Conservation (phyloP, 1,139 yeast species). For the Taiozyma sp. region DNA sequence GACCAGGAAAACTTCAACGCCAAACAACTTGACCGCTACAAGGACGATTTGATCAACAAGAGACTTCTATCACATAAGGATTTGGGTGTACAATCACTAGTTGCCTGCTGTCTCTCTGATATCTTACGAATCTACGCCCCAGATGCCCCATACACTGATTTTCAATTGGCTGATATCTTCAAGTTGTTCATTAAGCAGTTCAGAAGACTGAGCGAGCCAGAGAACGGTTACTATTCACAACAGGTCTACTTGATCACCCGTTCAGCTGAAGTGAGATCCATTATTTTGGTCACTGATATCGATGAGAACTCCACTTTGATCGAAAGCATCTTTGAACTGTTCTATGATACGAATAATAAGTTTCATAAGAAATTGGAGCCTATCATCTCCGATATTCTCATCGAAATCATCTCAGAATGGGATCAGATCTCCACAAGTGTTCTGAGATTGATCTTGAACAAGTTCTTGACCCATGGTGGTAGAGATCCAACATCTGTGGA, state of each 20-base stretch:
- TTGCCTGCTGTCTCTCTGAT: constrained; percentile 74
- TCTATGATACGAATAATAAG: constrained; percentile 46
- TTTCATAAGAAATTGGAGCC: constrained; percentile 44
- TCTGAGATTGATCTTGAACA: constrained; percentile 51
- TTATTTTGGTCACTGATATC: constrained; percentile 71
- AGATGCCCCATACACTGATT: constrained; percentile 78
- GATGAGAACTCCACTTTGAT: constrained; percentile 56
- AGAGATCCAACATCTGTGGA: constrained; percentile 26
- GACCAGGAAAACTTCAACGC: constrained; percentile 57
- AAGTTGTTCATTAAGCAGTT: constrained; percentile 60
- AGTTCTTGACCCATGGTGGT: constrained; percentile 30
- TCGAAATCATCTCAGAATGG: constrained; percentile 74
- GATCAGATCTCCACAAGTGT: constrained; percentile 62
- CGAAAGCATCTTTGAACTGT: constrained; percentile 50
- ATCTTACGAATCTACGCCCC: constrained; percentile 79
- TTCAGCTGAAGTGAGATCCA: constrained; percentile 74
- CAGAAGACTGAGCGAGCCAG: constrained; percentile 48
- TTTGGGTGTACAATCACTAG: constrained; percentile 63
- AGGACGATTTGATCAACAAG: constrained; percentile 48
- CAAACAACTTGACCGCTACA: constrained; percentile 37
- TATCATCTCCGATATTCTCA: constrained; percentile 59
- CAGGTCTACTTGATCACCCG: constrained; percentile 62
- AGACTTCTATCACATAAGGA: constrained; percentile 60
- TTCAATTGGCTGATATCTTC: constrained; percentile 58
- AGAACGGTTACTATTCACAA: constrained; percentile 61